These are phyloP conservation scores for Colletotrichum sp. DNA, from an alignment of 2,329 filamentous ascomycete genomes.

Conservation along the genomic window DNA sequence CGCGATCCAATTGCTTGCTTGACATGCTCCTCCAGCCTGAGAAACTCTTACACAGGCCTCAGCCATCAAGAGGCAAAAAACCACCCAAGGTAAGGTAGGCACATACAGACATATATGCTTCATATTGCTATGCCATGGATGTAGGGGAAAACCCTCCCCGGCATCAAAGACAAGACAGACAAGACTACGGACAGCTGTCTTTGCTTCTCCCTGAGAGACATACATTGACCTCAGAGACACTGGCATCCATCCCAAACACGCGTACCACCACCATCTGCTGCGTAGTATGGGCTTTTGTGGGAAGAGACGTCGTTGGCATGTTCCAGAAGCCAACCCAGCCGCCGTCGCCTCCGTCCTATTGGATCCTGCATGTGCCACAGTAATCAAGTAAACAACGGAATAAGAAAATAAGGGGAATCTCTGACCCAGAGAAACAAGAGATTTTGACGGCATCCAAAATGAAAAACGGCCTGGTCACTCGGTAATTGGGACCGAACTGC, in stretches of 20 bases:
- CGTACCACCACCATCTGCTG: neutral
- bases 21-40: neutral
- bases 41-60: neutral
- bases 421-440: slow-evolving; percentile 3
- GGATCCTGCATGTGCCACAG: neutral
- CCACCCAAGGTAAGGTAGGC: neutral
- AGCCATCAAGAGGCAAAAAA: neutral
- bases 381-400: neutral
- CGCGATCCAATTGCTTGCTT: slow-evolving; percentile 17
- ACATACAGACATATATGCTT: neutral
- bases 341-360: neutral
- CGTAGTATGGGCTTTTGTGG: neutral
- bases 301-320: neutral
- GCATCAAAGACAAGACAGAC: neutral
- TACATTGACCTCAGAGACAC: neutral
- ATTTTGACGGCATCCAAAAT: slow-evolving; percentile 10
- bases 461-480: neutral
- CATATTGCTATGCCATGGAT: neutral
- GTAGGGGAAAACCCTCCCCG: neutral
- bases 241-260: neutral
- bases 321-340: slow-evolving; percentile 16
- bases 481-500: slow-evolving; percentile 17
- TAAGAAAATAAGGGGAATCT: neutral
- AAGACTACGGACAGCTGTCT: neutral
- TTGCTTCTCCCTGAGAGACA: neutral